Evolutionary conservation across 176 grass and related monocot species (phyloP), one percentile per base, ranked within the genome.

Genomic region (Rhynchospora breviuscula): DNA sequence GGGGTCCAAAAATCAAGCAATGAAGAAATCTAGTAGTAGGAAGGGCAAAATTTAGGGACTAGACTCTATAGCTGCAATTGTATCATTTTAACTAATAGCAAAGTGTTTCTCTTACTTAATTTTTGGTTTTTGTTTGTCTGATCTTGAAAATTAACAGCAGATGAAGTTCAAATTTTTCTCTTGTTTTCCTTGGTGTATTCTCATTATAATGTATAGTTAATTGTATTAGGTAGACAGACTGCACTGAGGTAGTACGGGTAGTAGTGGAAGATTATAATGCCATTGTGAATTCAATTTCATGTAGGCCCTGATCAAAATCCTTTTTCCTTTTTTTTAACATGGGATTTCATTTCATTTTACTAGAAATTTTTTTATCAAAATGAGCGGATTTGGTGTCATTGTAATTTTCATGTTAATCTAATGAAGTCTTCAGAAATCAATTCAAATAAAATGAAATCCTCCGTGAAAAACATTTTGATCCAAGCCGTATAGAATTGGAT

Each of bases 11-110:
- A 87, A 56, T 65, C 87, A 92, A 15, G 88, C 88, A 67, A 89
- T 85, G 82, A 98, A 88, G 51, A 85, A 84, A 54, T 89, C 86
- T 70, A 93, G 94, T 81, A 81, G 88, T 63, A 95, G 85, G 61
- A 93, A 89, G 81, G 89, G 91, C 59, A 90, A 98, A 63, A 72
- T 82, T 53, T 62, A 82, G 62, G 45, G 59, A 63, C 59, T 25
- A 65, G 9, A 14, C 43, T 71, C 19, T 19, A 71, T 71, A 71
- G 67, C n/a, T 46, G 4, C 15, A n/a, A 46, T 2, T 71, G 40
- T 71, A 63, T 45, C 67, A 11, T 71, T 71, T 70, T 19, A 71
- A 71, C 70, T 23, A 23, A 49, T 51, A 52, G 70, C 70, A 74
- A 71, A 7, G 9, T 44, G 44, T 23, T 73, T 51, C 46, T 51